Base-by-base conservation (phyloP, 768 basidiomycete genomes). In the Dacryopinax primogenitus region DNA sequence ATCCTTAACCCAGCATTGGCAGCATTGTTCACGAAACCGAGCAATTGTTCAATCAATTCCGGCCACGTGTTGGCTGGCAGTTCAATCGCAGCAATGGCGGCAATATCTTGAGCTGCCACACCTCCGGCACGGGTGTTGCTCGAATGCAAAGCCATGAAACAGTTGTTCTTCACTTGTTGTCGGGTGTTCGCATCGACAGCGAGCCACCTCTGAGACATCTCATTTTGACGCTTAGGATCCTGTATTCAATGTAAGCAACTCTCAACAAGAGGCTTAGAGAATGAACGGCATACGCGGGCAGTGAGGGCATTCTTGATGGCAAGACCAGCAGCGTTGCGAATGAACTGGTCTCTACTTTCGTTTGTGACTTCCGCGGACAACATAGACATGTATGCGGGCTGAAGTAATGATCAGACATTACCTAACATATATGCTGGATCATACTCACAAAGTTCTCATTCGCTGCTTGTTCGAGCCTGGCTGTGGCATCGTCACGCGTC, bases 271-370 rank as follows among this genome's bases (percentile, higher is more conserved):
- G 70, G 67, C 69, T 70, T 67, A 68, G 63, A 62, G 64, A 63
- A 64, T 62, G 66, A 67, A 66, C 65, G 45, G 73, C 90, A 76
- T 79, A 97, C 95, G 71, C 91, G 81, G 67, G 94, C 92, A 34
- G 87, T 83, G 66, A 99, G 77, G 67, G 92, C 84, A 76, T 99
- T 99, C 83, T 98, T 99, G 76, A 99, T 80, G 21, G 95, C 94
- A 63, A 99, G 81, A 74, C 92, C 93, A 26, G 96, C 94, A n/a
- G 95, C 93, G 73, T 90, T 95, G 69, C 96, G 82, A 63, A 94
- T 83, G 74, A 92, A 86, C 34, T 85, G 71, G 15, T 82, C 79
- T 4, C 82, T 82, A 45, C 68, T 77, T 73, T 93, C 91, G 70
- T 92, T 87, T 32, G 86, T 84, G 58, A 99, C 83, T 69, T 92